Conservation (phyloP, 2,329 filamentous ascomycete genomes). For the Arthrobotrys pseudoclavata region DNA sequence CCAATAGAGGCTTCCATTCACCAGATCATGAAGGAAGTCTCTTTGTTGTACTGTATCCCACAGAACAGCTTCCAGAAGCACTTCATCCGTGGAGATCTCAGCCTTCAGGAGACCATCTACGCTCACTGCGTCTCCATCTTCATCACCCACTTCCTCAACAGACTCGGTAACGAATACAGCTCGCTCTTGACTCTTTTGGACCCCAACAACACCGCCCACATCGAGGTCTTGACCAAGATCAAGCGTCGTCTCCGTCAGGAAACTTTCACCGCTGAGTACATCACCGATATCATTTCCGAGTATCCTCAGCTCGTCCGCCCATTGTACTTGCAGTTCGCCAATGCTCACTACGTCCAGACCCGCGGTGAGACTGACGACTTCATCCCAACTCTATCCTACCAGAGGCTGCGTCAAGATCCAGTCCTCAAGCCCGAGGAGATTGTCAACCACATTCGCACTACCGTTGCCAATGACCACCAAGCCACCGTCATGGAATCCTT, state of each 20-base stretch:
- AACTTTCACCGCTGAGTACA: constrained; percentile 98
- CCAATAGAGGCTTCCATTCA: constrained; percentile 95
- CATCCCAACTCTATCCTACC: constrained; percentile 77
- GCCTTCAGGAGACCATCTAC: constrained; percentile 96
- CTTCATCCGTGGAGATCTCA: constrained; percentile 87
- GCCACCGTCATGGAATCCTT: constrained; percentile 98
- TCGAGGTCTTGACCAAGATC: constrained; percentile 88
- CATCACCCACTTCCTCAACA: constrained; percentile 97
- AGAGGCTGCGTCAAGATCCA: constrained; percentile 77
- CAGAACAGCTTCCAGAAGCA: constrained; percentile 95
- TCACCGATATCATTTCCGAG: constrained; percentile 93
- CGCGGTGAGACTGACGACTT: constrained; percentile 76
- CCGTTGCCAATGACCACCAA: constrained; percentile 92
- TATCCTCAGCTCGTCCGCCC: constrained; percentile 89
- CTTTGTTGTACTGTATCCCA: constrained; percentile 95
- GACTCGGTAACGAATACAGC: constrained; percentile 87
- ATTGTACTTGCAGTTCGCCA: constrained; percentile 92
- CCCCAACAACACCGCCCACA: constrained; percentile 83
- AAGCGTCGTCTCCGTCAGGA: constrained; percentile 95
- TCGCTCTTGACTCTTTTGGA: constrained; percentile 87
- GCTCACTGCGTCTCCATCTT: constrained; percentile 98
- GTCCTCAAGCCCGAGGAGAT: constrained; percentile 82
- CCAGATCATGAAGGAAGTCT: constrained; percentile 99
- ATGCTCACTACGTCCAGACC: constrained; percentile 81
- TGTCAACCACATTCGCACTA: constrained; percentile 81